Base-by-base conservation (phyloP, 345 rosid genomes). In the Zanthoxylum bungeanum region DNA sequence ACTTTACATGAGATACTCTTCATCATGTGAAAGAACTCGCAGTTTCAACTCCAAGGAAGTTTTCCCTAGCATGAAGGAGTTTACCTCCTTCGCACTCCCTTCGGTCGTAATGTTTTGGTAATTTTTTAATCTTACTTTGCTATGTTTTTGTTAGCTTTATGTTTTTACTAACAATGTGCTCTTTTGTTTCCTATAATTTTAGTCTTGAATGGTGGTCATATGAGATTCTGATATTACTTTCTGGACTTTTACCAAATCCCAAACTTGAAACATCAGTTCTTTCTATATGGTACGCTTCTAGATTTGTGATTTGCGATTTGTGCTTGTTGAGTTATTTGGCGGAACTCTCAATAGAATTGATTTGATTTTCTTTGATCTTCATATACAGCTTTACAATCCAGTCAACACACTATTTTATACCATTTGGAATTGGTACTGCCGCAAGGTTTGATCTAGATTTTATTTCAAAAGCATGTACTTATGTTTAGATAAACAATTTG, bases 191-290 rank as follows among this genome's bases (percentile, higher is more conserved):
- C n/a, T 36, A 63, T 63, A 27, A 34, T 55, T 70, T 19, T 70
- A 89, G 90, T 77, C 73, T 89, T 9, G 85, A 86, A 60, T 80
- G 88, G 86, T 86, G 89, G 91, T 72, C 84, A 0, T 83, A 64
- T 67, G 91, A 88, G 79, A 34, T 82, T 30, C 70, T 89, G 47
- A 34, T 81, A 65, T 58, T 89, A n/a, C 53, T 86, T 10, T 79
- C 85, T 16, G 93, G 87, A 16, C 73, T 80, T 58, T 75, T 85
- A 58, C 87, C 91, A 0, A 68, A 89, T 75, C 69, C 88, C 10
- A 79, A 76, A 74, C 81, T 86, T 21, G 88, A 89, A 81, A 80
- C 89, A 9, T 76, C 89, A 24, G 88, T 82, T 6, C n/a, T 88
- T 50, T 88, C 91, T 16, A 82, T 88, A 30, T 85, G 91, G 86